Conservation (phyloP, 192 early-diverging fungal species). For the Coemansia sp. region DNA sequence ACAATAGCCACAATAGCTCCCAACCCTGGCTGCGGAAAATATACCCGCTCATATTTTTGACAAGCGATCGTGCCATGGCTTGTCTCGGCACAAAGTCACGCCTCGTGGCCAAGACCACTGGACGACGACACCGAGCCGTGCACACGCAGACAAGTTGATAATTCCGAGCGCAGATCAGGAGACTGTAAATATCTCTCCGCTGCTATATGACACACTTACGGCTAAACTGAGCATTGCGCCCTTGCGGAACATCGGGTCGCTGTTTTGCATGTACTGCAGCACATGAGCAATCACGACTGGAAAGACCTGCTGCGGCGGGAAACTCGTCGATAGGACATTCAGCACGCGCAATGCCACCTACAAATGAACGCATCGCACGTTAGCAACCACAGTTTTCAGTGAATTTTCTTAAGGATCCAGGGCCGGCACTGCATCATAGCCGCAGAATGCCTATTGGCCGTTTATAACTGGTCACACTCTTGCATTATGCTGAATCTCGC, state of each 20-base stretch:
- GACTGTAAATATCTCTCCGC: background rate
- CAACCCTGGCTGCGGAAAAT: constrained; percentile 18
- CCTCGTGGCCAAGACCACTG: constrained; percentile 1
- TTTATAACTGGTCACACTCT: background rate
- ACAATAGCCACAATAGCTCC: constrained; percentile 22
- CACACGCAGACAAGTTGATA: constrained; percentile 8
- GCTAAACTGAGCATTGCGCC: constrained; percentile 86
- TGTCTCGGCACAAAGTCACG: constrained; percentile 2
- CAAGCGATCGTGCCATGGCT: background rate
- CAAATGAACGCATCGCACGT: constrained; percentile 5
- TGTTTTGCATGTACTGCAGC: constrained; percentile 75
- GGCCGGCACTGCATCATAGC: background rate
- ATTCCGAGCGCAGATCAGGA: constrained; percentile 13
- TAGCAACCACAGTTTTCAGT: background rate
- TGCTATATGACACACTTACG: constrained; percentile 39
- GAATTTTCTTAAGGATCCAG: background rate
- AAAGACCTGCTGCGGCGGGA: constrained; percentile 87
- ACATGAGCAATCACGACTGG: constrained; percentile 73
- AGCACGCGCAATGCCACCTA: constrained; percentile 68
- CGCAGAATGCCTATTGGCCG: background rate
- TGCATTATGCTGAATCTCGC: background rate
- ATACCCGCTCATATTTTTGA: background rate
- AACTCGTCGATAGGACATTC: constrained; percentile 75
- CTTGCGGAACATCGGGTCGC: constrained; percentile 73
- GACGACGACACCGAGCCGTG: background rate